These are phyloP conservation scores for Auriscalpium vulgare DNA, from an alignment of 768 basidiomycete species.

Conservation along the genomic window DNA sequence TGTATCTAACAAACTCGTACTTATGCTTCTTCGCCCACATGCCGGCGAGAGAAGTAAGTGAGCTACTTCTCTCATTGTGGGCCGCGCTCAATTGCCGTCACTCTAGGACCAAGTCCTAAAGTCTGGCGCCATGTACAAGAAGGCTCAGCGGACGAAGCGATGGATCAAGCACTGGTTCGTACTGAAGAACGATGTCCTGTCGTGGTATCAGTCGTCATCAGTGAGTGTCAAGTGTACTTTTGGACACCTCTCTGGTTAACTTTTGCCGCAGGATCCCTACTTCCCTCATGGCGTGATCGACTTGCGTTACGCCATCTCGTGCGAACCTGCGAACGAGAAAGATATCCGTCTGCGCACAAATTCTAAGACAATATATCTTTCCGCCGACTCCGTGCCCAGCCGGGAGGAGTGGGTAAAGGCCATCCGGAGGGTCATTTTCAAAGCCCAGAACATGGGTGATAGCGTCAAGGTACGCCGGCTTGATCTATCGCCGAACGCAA, in stretches of 20 bases:
- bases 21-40: conserved; percentile 96
- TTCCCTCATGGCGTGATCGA: conserved; percentile 97
- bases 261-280: conserved; percentile 74
- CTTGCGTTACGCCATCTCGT: conserved; percentile 85
- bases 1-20: conserved; percentile 91
- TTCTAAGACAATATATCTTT: conserved; percentile 63
- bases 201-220: conserved; percentile 93
- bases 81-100: background rate
- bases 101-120: conserved; percentile 84
- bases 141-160: conserved; percentile 79
- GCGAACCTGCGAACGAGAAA: conserved; percentile 71
- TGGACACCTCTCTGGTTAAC: background rate
- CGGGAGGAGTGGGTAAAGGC: conserved; percentile 96
- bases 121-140: conserved; percentile 85
- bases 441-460: conserved; percentile 93
- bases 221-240: conserved; percentile 33
- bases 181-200: conserved; percentile 89
- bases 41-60: conserved; percentile 74
- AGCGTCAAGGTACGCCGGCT: conserved; percentile 67
- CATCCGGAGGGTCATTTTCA: conserved; percentile 89
- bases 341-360: conserved; percentile 81
- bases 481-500: background rate
- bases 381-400: conserved; percentile 74
- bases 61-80: background rate
- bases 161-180: conserved; percentile 97